These are phyloP conservation scores for Phialophora tarda DNA, from an alignment of 2,329 filamentous ascomycete genomes.

Conservation along the genomic window DNA sequence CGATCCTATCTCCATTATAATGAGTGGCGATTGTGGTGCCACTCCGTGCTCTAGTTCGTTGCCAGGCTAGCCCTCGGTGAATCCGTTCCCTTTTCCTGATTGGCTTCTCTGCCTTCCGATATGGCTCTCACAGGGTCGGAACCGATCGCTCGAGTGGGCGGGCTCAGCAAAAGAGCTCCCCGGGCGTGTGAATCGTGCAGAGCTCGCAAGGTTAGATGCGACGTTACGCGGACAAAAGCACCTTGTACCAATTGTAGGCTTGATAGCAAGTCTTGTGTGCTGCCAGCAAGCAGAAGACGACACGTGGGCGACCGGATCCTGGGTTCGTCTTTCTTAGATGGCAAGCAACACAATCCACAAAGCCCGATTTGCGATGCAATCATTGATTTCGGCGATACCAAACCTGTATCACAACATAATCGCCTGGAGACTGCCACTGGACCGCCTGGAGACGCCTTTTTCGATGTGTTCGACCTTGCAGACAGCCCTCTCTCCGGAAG, in stretches of 20 bases:
- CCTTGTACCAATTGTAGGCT: constrained; percentile 83
- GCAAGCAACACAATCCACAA: constrained; percentile 14
- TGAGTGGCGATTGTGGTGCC: background rate
- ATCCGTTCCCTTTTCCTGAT: background rate
- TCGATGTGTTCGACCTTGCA: constrained; percentile 20
- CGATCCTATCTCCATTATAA: background rate
- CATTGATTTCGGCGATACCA: constrained; percentile 31
- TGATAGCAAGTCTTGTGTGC: constrained; percentile 59
- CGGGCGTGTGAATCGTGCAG: constrained; percentile 89
- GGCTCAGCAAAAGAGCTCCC: constrained; percentile 78
- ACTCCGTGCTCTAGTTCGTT: background rate
- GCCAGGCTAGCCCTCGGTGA: background rate
- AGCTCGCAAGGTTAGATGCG: constrained; percentile 87
- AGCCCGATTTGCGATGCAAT: constrained; percentile 33
- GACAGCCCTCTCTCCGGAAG: background rate
- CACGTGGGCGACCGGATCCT: constrained; percentile 37
- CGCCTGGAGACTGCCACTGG: background rate
- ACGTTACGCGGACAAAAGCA: constrained; percentile 83
- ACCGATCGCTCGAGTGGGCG: background rate
- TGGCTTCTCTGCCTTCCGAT: constrained; percentile 3
- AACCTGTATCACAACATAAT: background rate
- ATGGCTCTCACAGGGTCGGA: constrained; percentile 4
- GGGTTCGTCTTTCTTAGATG: constrained; percentile 24
- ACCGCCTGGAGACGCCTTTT: background rate
- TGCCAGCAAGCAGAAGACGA: constrained; percentile 83